Percentiles rank a stretch among this genome's conserved stretches.
Conservation (phyloP, 2,329 filamentous ascomycete species). For the Fusarium anguioides region DNA sequence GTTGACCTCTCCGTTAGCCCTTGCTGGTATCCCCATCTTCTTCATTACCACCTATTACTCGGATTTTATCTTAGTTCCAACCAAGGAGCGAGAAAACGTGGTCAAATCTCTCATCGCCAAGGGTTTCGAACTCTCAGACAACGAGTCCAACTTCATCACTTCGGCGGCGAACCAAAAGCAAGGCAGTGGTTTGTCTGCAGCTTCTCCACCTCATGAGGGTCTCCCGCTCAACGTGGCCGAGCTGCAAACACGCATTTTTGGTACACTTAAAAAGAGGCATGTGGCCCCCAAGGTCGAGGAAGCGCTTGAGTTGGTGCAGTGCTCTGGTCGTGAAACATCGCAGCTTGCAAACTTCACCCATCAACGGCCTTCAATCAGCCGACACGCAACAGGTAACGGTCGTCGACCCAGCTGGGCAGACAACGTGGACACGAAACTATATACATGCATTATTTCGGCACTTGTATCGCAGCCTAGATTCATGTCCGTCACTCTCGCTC, state of each 20-base stretch:
- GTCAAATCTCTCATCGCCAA: constrained; percentile 79
- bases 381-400: constrained; percentile 52
- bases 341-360: constrained; percentile 54
- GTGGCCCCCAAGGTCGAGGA: constrained; percentile 79
- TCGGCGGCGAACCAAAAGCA: constrained; percentile 53
- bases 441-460: constrained; percentile 71
- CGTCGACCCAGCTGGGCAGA: constrained; percentile 63
- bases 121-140: constrained; percentile 86
- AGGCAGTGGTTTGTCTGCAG: constrained; percentile 51
- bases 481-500: constrained; percentile 78
- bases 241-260: constrained; percentile 85
- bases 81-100: constrained; percentile 78
- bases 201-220: constrained; percentile 72
- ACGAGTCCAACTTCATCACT: constrained; percentile 74
- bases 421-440: constrained; percentile 71
- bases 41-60: constrained; percentile 99
- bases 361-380: constrained; percentile 51
- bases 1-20: constrained; percentile 86
- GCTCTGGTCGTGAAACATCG: constrained; percentile 72
- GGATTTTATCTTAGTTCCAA: constrained; percentile 93
- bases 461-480: constrained; percentile 73
- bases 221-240: constrained; percentile 82
- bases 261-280: constrained; percentile 79
- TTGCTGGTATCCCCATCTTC: constrained; percentile 95
- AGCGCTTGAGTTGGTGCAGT: constrained; percentile 80